Base-by-base conservation (phyloP, 2,329 filamentous ascomycete genomes). In the Penicillium sclerotigenum region DNA sequence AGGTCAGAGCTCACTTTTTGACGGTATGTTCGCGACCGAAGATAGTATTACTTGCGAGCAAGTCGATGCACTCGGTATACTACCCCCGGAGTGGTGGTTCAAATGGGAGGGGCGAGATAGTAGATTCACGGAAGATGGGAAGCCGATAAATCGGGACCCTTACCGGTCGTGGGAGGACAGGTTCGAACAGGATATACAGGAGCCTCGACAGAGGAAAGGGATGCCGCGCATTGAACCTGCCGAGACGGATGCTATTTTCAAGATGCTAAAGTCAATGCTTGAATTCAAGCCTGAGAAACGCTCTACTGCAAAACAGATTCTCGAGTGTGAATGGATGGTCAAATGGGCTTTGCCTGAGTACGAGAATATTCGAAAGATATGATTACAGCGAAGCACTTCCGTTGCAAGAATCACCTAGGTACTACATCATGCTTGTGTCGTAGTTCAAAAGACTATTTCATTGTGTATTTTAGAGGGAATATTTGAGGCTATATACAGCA, bases 41-140 rank as follows among this genome's bases (percentile, higher is more conserved):
- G 68, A 73, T 37, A 63, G 69, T 18, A 67, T 71, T 24, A 69
- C 65, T 18, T 56, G 61, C 13, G 62, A 73, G 54, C 68, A 71
- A 47, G 63, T 74, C 40, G 68, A 72, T 59, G 52, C 63, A 14
- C 67, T 72, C 56, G 69, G 73, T 34, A 45, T 58, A 7, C 59
- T 73, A 52, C 67, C 68, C 14, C 62, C 58, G 28, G 65, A 71
- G 31, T 66, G 64, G 63, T 69, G 67, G 61, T 50, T 57, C 4
- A 67, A 52, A 40, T 71, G 69, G 68, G 59, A 69, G 31, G 59
- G 43, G 10, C 57, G 66, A 47, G 46, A 47, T 50, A 9, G 45
- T 3, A 59, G 45, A 28, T 68, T 69, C 38, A 65, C 47, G 28
- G 67, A 72, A 40, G 64, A 72, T 54, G 64, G 63, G 4, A 62